These are phyloP conservation scores for Atkinsonella hypoxylon DNA, from an alignment of 2,329 filamentous ascomycete species.

Conservation along the genomic window DNA sequence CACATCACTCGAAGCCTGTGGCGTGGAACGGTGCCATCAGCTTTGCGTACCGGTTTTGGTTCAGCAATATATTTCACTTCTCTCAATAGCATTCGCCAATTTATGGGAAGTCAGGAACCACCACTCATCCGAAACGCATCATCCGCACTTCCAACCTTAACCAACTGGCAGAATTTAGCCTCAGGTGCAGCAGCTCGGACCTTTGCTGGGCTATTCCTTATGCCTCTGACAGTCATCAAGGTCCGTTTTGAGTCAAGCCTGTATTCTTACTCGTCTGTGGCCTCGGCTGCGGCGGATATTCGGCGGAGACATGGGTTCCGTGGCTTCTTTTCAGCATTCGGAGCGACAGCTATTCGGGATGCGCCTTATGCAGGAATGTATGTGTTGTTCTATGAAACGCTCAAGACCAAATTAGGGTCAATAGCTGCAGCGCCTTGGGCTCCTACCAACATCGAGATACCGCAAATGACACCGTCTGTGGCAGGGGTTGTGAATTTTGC, in stretches of 20 bases:
- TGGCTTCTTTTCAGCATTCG: conserved; percentile 89
- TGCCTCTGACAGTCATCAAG: conserved; percentile 94
- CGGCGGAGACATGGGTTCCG: conserved; percentile 57
- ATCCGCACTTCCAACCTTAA: conserved; percentile 69
- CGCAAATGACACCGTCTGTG: conserved; percentile 18
- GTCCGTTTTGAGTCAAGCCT: conserved; percentile 86
- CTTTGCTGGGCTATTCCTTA: conserved; percentile 79
- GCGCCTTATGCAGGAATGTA: conserved; percentile 96
- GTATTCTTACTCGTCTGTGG: conserved; percentile 71
- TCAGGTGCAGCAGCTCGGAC: conserved; percentile 78
- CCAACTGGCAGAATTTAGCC: conserved; percentile 71
- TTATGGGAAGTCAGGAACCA: conserved; percentile 24
- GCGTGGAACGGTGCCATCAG: conserved; percentile 85
- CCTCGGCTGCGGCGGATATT: conserved; percentile 64
- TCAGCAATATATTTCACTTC: conserved; percentile 89
- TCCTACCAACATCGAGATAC: conserved; percentile 8
- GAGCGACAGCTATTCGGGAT: conserved; percentile 83
- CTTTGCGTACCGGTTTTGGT: conserved; percentile 85
- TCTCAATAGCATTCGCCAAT: conserved; percentile 71
- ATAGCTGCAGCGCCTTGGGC: conserved; percentile 10
- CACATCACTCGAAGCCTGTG: conserved; percentile 60
- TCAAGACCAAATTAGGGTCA: conserved; percentile 49
- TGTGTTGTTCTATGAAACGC: conserved; percentile 83
- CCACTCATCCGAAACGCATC: conserved; percentile 29
- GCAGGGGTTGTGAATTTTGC: conserved; percentile 69